Base-by-base conservation (phyloP, 75 land plant species). In the Sequoia sempervirens region DNA sequence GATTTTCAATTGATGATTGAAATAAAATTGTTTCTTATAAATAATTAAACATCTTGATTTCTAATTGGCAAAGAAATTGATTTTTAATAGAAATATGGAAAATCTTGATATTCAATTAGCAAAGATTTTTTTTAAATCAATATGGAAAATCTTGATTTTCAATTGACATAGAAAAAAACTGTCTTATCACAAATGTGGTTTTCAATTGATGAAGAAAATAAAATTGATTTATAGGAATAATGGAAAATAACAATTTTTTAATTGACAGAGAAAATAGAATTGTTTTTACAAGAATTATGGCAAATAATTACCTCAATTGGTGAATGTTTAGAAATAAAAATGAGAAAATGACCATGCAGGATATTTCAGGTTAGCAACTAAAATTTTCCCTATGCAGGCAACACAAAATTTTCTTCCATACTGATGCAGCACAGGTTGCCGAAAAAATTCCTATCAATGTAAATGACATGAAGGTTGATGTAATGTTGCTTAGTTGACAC, bases 401-500 rank as follows among this genome's bases (percentile, higher is more conserved):
- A 82, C 84, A 86, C 28, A 88, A 87, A 23, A 84, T 97, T 34
- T 90, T 90, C 36, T 90, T 97, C 61, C 99, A 97, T 80, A 94
- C 98, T 4, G 98, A 97, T 80, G 99, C 94, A 1, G 96, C 99
- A 2, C 96, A 97, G 82, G 99, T 98, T 1, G 84, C 93, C 8
- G 98, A 96, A 68, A 97, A 97, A 89, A 90, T 97, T 81, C 93
- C 90, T 4, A 52, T 97, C 50, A 92, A 94, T 84, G 99, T 97
- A 34, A 93, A 97, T 45, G 91, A 90, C 70, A 88, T 91, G 96
- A 94, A 93, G 82, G 87, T 93, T 9, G 92, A 92, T 81, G 81
- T 97, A 61, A 97, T 97, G 99, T 94, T 96, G 0, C 79, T 97
- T 75, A 94, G 95, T 87, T 96, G 92, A 36, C 99, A 97, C 75